Evolutionary conservation across 306 rosid species (phyloP), one percentile per base, ranked within the genome.

Genomic region (Gillenia trifoliata): DNA sequence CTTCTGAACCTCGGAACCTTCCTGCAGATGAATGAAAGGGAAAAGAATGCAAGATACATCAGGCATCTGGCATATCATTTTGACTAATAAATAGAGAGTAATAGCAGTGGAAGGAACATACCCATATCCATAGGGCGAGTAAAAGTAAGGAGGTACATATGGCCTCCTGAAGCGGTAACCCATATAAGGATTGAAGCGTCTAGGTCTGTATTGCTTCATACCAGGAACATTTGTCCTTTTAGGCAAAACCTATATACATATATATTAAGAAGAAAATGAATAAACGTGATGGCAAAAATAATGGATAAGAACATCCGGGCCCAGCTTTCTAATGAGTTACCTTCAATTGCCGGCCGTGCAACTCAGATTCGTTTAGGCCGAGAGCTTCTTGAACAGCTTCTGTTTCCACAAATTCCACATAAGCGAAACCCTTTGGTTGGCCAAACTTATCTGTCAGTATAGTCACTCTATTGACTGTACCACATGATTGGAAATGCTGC

Each of bases 151-250:
- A 33, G 99, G 83, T 30, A 88, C 77, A 75, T 91, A 90, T 36
- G 99, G 89, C 89, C 97, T 87, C 88, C 97, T 87, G 70, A 79
- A 72, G 68, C 95, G 93, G 79, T 78, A 86, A 0, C 89, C 92
- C 86, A 59, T 74, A 84, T 91, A 86, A 52, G 98, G 91, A 82
- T 64, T 90, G 81, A 76, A 87, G 40, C 98, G 96, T 72, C 97
- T 86, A 16, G 90, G 86, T 6, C 91, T 89, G 72, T 77, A 87
- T 73, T 91, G 98, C 81, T 94, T 94, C 98, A 94, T 91, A 75
- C 97, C 97, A 36, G 98, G 98, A 67, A 91, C 93, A 77, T 94
- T 94, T 26, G 97, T 94, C 81, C 98, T 88, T 87, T 94, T 94
- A 0, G 96, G 93, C 83, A 87, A 71, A 78, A 93, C 98, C 97